Evolutionary conservation across 2,329 filamentous ascomycete genomes (phyloP).

Genomic region (Botrytis cinerea): DNA sequence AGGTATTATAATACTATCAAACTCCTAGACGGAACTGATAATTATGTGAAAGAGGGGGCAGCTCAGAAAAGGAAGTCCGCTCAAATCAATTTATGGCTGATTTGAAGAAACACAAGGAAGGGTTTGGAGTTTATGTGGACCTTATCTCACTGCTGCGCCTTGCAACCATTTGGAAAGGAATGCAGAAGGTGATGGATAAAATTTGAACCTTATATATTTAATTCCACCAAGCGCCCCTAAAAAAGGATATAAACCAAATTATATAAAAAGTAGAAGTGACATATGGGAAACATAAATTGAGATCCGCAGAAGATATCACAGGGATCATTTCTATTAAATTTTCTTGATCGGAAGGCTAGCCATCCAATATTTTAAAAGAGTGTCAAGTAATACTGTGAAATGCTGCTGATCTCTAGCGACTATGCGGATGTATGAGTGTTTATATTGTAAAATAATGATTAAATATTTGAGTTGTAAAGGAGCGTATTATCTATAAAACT

Average conservation of each 20-base stretch:
- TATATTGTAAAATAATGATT: conserved; percentile 2
- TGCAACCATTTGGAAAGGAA: not conserved
- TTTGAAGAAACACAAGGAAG: not conserved
- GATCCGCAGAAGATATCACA: not conserved
- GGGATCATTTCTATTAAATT: not conserved
- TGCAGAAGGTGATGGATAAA: not conserved
- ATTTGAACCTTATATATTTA: not conserved
- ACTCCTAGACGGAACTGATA: not conserved
- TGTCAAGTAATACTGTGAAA: too few relatives aligned
- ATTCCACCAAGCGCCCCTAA: not conserved
- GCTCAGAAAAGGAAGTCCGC: not conserved
- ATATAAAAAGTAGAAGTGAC: not conserved
- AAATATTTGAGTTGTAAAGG: not conserved
- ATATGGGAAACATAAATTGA: not conserved
- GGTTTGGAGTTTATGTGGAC: not conserved
- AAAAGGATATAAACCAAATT: not conserved
- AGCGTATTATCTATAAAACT: conserved; percentile 13
- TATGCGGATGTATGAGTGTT: not conserved
- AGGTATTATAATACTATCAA: accelerated
- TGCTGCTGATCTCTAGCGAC: not conserved
- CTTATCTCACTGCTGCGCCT: not conserved
- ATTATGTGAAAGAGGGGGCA: not conserved
- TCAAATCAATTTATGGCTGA: not conserved
- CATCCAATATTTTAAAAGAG: too few relatives aligned
- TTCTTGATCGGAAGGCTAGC: not conserved